Percentiles rank a stretch among this genome's conserved stretches.
Conservation (phyloP, 257 asterid genomes). For the Solanum commersonii region DNA sequence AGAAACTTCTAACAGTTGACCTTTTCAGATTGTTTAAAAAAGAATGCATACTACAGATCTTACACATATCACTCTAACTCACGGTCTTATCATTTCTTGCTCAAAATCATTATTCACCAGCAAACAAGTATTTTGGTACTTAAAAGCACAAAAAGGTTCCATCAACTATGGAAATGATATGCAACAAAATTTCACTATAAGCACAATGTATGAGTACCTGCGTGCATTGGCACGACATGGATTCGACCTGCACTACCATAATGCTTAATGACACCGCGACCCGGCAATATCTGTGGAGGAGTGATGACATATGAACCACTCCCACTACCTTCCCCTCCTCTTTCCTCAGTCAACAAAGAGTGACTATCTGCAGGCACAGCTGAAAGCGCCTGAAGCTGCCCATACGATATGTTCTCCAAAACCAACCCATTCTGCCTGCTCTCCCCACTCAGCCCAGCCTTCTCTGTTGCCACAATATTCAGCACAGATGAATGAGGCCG, state of each 20-base stretch:
- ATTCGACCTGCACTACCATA: conserved; percentile 74
- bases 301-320: conserved; percentile 59
- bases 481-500: conserved; percentile 81
- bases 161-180: background rate
- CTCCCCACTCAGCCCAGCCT: conserved; percentile 48
- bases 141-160: background rate
- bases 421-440: conserved; percentile 32
- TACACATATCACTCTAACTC: background rate
- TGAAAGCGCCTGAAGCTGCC: conserved; percentile 83
- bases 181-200: background rate
- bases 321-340: conserved; percentile 53
- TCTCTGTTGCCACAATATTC: conserved; percentile 52
- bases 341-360: conserved; percentile 22
- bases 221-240: conserved; percentile 78
- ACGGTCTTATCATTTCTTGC: background rate
- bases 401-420: conserved; percentile 85
- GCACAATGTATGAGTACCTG: conserved; percentile 45
- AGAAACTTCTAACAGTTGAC: background rate
- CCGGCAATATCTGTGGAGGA: conserved; percentile 70
- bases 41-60: background rate
- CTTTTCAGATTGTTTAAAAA: background rate
- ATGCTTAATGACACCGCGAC: conserved; percentile 62
- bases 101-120: background rate
- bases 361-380: conserved; percentile 61
- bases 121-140: background rate